Percentiles rank a stretch among this genome's conserved stretches.
Conservation (phyloP, 2,329 filamentous ascomycete genomes). For the Neofusicoccum laricinum region DNA sequence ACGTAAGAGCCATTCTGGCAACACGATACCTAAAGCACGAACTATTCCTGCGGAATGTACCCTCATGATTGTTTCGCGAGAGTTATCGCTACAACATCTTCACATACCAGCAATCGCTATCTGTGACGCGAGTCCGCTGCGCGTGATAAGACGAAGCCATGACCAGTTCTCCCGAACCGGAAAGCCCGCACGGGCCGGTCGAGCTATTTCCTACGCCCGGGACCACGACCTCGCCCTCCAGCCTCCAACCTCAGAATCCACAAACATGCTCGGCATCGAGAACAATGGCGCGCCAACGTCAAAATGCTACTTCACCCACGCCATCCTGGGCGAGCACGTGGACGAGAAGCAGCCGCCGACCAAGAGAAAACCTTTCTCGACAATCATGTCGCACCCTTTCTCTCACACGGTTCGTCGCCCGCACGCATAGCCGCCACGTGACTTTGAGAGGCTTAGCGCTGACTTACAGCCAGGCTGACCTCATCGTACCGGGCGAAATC, state of each 20-base stretch:
- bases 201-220: not conserved
- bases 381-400: slow-evolving; percentile 63
- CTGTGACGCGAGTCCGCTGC: no score
- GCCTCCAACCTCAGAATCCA: not conserved
- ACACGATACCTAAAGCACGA: not conserved
- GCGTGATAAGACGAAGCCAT: not conserved
- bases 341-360: slow-evolving; percentile 67
- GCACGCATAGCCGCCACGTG: not conserved
- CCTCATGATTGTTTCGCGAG: no score
- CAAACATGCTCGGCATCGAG: slow-evolving; percentile 34
- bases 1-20: not conserved
- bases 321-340: slow-evolving; percentile 63
- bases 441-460: not conserved
- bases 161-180: not conserved
- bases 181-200: not conserved
- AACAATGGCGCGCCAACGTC: slow-evolving; percentile 39
- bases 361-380: slow-evolving; percentile 74
- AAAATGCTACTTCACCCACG: slow-evolving; percentile 74
- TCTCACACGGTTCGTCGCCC: slow-evolving; percentile 59
- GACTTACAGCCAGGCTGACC: slow-evolving; percentile 41
- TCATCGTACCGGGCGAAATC: slow-evolving; percentile 67
- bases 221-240: not conserved
- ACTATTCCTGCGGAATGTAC: not conserved
- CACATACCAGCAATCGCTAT: no score
- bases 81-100: no score